These are phyloP conservation scores for Verticillium klebahnii DNA, from an alignment of 2,329 filamentous ascomycete genomes.

Conservation along the genomic window DNA sequence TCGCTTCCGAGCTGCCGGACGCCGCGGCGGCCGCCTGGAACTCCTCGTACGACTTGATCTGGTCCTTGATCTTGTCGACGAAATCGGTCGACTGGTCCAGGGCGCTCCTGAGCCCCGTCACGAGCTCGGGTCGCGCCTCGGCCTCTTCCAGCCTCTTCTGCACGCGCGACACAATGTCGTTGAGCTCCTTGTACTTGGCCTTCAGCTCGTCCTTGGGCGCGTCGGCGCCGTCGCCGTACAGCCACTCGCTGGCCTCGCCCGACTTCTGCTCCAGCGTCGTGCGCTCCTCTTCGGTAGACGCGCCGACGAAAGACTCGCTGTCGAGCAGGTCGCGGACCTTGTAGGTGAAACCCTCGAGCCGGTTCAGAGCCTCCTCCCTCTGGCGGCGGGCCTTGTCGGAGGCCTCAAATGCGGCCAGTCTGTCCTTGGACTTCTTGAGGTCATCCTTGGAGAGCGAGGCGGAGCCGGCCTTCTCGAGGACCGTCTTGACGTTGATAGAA, in stretches of 20 bases:
- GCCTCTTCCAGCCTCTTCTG: constrained; percentile 71
- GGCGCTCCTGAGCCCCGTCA: constrained; percentile 64
- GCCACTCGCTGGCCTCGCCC: constrained; percentile 75
- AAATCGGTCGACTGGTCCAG: constrained; percentile 69
- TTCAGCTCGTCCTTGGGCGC: constrained; percentile 72
- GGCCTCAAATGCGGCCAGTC: constrained; percentile 76
- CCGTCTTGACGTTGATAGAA: constrained; percentile 46
- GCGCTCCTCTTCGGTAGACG: constrained; percentile 66
- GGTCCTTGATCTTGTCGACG: constrained; percentile 62
- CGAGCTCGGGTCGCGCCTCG: constrained; percentile 62
- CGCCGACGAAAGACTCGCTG: constrained; percentile 66
- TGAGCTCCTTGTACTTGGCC: constrained; percentile 70
- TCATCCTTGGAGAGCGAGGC: constrained; percentile 45
- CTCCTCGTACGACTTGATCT: constrained; percentile 64
- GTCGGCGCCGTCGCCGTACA: constrained; percentile 78
- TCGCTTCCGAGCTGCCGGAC: constrained; percentile 27
- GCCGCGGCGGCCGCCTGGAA: constrained; percentile 49
- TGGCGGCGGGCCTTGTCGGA: constrained; percentile 74
- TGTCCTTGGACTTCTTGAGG: constrained; percentile 54
- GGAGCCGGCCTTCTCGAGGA: constrained; percentile 44
- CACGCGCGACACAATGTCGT: constrained; percentile 73
- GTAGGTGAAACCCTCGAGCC: constrained; percentile 92
- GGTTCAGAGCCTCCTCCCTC: constrained; percentile 85
- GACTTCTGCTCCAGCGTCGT: constrained; percentile 63
- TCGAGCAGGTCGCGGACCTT: constrained; percentile 78